Percentiles rank a stretch among this genome's conserved stretches.
Conservation (phyloP, 2,329 filamentous ascomycete genomes). For the Epichloe gansuensis region DNA sequence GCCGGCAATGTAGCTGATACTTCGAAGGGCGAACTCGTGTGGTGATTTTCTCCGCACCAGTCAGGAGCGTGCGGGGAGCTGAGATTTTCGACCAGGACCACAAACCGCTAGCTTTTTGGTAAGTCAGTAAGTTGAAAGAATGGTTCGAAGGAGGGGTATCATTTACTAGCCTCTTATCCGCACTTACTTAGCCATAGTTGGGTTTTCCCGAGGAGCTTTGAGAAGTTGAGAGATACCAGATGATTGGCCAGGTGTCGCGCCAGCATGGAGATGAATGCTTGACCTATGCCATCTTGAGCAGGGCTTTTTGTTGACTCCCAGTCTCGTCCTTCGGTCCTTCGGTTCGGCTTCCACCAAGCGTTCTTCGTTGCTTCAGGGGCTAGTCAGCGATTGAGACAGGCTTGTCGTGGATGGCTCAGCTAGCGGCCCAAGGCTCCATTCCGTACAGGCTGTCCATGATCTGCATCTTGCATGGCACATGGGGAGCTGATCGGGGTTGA, state of each 20-base stretch:
- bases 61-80: not conserved
- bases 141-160: not conserved
- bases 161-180: not conserved
- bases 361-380: not conserved
- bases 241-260: not conserved
- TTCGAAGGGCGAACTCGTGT: no score
- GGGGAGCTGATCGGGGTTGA: not conserved
- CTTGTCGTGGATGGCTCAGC: no score
- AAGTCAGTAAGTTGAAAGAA: not conserved
- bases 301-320: conserved; percentile 1
- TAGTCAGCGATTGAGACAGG: no score
- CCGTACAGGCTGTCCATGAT: not conserved
- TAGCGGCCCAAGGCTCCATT: no score
- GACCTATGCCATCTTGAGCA: not conserved
- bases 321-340: not conserved
- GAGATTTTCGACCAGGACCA: not conserved
- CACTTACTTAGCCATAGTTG: not conserved
- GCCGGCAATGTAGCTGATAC: no score
- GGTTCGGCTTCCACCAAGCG: not conserved
- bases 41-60: not conserved
- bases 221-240: not conserved
- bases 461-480: not conserved
- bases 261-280: not conserved
- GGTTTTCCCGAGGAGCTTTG: no score
- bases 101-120: not conserved